Evolutionary conservation across 78 protist species (phyloP), one percentile per base, ranked within the genome.

Genomic region (Salpingoeca rosetta): DNA sequence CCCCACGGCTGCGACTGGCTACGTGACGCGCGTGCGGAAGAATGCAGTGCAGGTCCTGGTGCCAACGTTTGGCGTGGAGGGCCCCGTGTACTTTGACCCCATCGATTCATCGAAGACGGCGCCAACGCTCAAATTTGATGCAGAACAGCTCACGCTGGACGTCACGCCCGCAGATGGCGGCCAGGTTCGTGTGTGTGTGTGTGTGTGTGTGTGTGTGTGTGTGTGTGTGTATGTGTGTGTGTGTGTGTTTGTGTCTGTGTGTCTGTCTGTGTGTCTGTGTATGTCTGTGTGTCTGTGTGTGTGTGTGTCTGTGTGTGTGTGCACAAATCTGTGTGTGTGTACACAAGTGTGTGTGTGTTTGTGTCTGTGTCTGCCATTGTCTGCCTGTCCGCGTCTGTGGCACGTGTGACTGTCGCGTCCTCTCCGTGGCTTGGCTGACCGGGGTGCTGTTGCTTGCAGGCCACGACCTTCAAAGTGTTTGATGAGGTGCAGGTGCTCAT

Each of bases 11-110:
- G 88, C 75, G 43, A 72, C 88, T 27, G 95, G 91, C 26, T 91
- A 91, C 45, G 76, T 93, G 51, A 87, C 89, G 40, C 91, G 92
- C 80, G 91, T 91, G 26, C 79, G 86, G 80, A 84, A 91, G 2
- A 93, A 93, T 80, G 96, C 91, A 24, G 45, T 93, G 37, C 88
- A 83, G 1, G 96, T 91, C 11, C 39, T 93, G 2, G 92, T 93
- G 24, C 94, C 96, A 7, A 57, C 73, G 51, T 89, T 24, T 45
- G 91, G 89, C 74, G 0, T 87, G 41, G 89, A 87, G 77, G 73
- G 75, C 75, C 10, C 31, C 84, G 41, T 81, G 42, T 35, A 17
- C 43, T 2, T 51, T 31, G 74, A 28, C 37, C 42, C 27, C 1
- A 1, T 26, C 1, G 43, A 2, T n/a, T n/a, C n/a, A n/a, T n/a